Conservation (phyloP, 179 eudicot species). For the Patellifolia procumbens region DNA sequence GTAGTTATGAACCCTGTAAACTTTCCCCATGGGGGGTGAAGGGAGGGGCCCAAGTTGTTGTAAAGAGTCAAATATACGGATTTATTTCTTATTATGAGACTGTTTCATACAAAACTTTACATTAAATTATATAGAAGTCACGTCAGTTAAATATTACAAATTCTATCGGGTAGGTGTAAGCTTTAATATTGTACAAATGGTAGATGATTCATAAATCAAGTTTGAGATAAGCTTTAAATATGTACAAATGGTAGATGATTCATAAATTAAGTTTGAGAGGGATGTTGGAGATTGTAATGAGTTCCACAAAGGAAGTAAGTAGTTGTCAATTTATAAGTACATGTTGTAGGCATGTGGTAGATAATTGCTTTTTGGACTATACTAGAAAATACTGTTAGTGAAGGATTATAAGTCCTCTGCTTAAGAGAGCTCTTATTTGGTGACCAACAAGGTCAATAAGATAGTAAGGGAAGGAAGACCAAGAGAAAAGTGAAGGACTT, state of each 20-base stretch:
- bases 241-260: background rate
- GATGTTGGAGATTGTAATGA: background rate
- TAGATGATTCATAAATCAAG: no score
- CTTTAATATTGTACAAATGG: no score
- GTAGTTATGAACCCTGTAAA: no score
- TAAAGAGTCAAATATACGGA: no score
- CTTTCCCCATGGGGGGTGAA: no score
- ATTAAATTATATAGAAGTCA: no score
- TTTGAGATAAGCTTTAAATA: background rate
- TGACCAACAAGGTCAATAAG: background rate
- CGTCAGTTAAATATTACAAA: background rate
- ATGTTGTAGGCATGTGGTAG: conserved; percentile 2
- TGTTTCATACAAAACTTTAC: no score
- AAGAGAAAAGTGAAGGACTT: background rate
- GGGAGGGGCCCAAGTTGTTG: no score
- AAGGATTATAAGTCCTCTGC: background rate
- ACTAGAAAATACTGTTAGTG: background rate
- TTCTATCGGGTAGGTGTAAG: background rate
- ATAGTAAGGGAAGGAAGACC: background rate
- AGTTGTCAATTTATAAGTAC: background rate
- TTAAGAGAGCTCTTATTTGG: background rate
- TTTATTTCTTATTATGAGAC: no score
- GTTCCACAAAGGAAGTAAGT: no score
- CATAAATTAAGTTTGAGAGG: background rate
- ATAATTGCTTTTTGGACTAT: background rate